A percentile compares a stretch with the other conserved stretches of the same genome.
These are phyloP conservation scores for Xerocomus brunneocitrinus DNA, from an alignment of 768 basidiomycete genomes.

Conservation along the genomic window DNA sequence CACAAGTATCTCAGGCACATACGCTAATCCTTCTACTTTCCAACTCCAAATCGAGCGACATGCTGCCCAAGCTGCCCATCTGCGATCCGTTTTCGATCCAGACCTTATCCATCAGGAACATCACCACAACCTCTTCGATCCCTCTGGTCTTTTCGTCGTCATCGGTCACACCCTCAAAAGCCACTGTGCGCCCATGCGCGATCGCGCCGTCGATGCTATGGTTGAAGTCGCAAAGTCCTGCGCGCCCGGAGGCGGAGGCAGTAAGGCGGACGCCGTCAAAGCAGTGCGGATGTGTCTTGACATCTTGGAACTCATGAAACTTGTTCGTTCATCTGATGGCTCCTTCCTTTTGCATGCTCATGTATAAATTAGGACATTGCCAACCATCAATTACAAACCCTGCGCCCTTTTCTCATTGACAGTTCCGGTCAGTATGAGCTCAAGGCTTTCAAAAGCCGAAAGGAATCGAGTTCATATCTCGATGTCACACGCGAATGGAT, in stretches of 20 bases:
- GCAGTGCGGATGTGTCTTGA: conserved; percentile 84
- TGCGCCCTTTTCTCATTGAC: conserved; percentile 86
- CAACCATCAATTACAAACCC: conserved; percentile 88
- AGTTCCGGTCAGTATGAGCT: conserved; percentile 78
- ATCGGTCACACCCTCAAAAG: conserved; percentile 81
- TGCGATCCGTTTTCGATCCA: conserved; percentile 77
- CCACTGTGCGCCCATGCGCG: conserved; percentile 93
- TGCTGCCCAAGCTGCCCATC: conserved; percentile 57
- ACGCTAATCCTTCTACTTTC: conserved; percentile 54
- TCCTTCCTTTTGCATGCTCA: conserved; percentile 16
- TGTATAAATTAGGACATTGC: conserved; percentile 73
- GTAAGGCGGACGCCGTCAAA: conserved; percentile 59
- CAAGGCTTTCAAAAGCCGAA: conserved; percentile 64
- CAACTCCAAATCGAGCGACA: conserved; percentile 59
- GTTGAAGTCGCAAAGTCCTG: conserved; percentile 61
- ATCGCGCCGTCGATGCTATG: conserved; percentile 80
- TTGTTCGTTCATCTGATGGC: conserved; percentile 50
- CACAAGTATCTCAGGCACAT: conserved; percentile 54
- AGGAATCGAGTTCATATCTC: conserved; percentile 42
- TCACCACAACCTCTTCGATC: conserved; percentile 70
- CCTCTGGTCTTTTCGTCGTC: conserved; percentile 68
- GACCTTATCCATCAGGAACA: conserved; percentile 80
- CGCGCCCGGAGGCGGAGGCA: conserved; percentile 50
- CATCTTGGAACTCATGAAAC: conserved; percentile 91
- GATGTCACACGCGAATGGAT: conserved; percentile 65